Evolutionary conservation across 169 alveolate genomes (phyloP).

Genomic region (Prorocentrum cordatum): DNA sequence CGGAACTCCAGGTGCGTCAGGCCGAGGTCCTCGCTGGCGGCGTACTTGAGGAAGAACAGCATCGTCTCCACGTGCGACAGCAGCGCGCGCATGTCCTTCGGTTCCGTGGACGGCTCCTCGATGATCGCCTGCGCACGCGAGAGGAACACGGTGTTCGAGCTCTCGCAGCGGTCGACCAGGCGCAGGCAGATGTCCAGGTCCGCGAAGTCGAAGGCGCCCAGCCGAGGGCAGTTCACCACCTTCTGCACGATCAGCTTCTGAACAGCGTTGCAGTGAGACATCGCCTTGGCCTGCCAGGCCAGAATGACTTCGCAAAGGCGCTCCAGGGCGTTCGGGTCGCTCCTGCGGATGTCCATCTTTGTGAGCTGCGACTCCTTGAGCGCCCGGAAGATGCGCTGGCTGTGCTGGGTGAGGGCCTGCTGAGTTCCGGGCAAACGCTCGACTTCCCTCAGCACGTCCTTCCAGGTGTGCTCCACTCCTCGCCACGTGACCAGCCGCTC

Average conservation of each 20-base stretch:
- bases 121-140: no score
- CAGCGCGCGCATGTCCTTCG: no score
- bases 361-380: conserved; percentile 56
- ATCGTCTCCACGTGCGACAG: no score
- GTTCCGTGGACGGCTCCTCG: no score
- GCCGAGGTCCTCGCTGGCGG: conserved; percentile 37
- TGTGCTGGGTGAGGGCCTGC: background rate
- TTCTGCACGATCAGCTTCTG: background rate
- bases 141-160: no score
- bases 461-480: conserved; percentile 61
- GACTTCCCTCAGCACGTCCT: conserved; percentile 47
- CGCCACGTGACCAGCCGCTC: conserved; percentile 60
- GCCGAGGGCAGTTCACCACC: background rate
- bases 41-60: conserved; percentile 62
- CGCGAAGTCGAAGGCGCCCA: conserved; percentile 50
- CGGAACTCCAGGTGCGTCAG: conserved; percentile 37
- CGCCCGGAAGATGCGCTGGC: conserved; percentile 60
- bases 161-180: conserved; percentile 37
- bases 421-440: conserved; percentile 20
- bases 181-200: conserved; percentile 53
- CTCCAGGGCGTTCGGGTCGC: background rate
- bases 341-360: background rate
- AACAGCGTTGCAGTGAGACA: background rate
- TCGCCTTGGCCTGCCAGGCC: background rate
- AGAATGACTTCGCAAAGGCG: background rate